Base-by-base conservation (phyloP, 495 filamentous ascomycete genomes). In the Xylaria venustula region DNA sequence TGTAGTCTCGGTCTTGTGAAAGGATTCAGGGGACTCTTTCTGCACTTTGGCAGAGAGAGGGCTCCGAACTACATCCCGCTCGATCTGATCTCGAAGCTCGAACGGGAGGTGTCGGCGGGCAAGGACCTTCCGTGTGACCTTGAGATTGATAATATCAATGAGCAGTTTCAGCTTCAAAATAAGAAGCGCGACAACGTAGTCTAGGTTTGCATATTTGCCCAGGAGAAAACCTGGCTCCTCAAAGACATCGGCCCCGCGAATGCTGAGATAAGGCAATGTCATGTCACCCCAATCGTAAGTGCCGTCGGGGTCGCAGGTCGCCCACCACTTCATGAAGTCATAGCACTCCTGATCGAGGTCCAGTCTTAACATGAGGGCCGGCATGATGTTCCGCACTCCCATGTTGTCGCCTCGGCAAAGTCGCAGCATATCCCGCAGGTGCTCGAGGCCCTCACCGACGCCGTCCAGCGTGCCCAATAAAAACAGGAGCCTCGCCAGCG, bases 291-390 rank as follows among this genome's bases (percentile, higher is more conserved):
- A 79, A 42, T 80, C 69, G 53, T 81, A 75, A 7, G 65, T 34
- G 11, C 53, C 15, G 6, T 69, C 49, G 23, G 64, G 32, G 14
- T 48, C 66, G 17, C 57, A 69, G 19, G 67, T 72, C 4, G 20
- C 62, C 68, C 70, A 83, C 78, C 77, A 84, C 62, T 81, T 83
- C 23, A 78, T 56, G 55, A 84, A 84, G 54, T 84, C 79, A 60
- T 85, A 87, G 69, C 73, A 80, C 50, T 84, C 77, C 55, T 85
- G 81, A 56, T 85, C 81, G 55, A 67, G 71, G 19, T 74, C 69
- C 46, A 84, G 68, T 15, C 82, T 75, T n/a, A 85, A 41, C 44
- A 76, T 70, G 46, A 80, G 40, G 0, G 65, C 66, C 7, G 82
- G 83, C 4, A 81, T 51, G 7, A 75, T 6, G 15, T 64, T 20